phyloP scores from a whole-genome alignment of 1,284 basidiomycete genomes.

The Irpex rosettiformis region DNA sequence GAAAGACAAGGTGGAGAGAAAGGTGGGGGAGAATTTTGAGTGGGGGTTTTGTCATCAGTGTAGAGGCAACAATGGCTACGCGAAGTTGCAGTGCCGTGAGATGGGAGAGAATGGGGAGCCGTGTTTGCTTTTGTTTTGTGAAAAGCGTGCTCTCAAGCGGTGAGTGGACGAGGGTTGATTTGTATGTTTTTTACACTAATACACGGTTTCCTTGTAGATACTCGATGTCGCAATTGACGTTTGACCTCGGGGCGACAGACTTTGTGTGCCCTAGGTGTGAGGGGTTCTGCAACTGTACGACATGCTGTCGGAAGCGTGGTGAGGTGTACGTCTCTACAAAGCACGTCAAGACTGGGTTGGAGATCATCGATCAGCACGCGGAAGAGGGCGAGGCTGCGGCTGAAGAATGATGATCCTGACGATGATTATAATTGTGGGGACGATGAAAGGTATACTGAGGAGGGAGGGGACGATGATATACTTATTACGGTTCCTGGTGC shows the following conservation, averaged over 20 bases:
- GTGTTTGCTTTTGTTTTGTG: constrained; percentile 25
- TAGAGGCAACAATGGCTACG: constrained; percentile 14
- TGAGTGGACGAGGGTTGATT: constrained; percentile 11
- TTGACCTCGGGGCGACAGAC: constrained; percentile 17
- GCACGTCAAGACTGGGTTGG: not conserved
- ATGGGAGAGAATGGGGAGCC: constrained; percentile 15
- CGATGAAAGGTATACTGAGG: constrained; percentile 3
- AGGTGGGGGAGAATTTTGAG: constrained; percentile 6
- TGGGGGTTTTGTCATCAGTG: constrained; percentile 27
- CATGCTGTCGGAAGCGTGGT: constrained; percentile 21
- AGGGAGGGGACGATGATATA: not conserved
- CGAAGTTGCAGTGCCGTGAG: constrained; percentile 27
- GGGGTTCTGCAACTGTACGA: constrained; percentile 26
- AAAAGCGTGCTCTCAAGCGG: constrained; percentile 24
- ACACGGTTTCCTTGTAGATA: no score
- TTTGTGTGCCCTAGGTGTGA: constrained; percentile 26
- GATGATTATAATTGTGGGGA: no score
- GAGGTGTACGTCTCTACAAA: constrained; percentile 21
- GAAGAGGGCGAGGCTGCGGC: not conserved
- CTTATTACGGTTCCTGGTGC: constrained; percentile 1
- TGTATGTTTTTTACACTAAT: no score
- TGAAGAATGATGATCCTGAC: not conserved
- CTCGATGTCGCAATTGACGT: constrained; percentile 25
- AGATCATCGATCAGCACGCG: not conserved
- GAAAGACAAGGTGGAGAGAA: no score